A percentile compares a stretch with the other conserved stretches of the same genome.
Conservation (phyloP, 2,329 filamentous ascomycete species). For the Ascochyta viciae-villosae region DNA sequence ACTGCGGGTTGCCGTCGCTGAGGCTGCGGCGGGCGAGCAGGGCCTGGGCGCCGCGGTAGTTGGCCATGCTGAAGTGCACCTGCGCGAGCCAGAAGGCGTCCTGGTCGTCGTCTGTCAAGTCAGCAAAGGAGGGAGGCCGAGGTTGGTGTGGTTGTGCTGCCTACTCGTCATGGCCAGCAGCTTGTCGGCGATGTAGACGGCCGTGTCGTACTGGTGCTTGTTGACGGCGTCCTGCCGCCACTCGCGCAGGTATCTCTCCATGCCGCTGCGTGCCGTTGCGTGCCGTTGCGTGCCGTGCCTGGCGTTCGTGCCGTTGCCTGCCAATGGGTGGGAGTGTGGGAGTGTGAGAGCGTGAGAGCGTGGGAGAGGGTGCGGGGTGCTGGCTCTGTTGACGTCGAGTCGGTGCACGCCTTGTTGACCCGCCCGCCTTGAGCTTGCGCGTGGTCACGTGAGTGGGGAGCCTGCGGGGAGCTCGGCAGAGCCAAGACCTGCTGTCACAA, state of each 20-base stretch:
- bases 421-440: slow-evolving; percentile 13
- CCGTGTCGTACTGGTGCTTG: slow-evolving; percentile 94
- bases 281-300: background rate
- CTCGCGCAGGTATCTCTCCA: slow-evolving; percentile 92
- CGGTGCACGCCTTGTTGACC: slow-evolving; percentile 10
- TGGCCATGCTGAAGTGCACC: slow-evolving; percentile 93
- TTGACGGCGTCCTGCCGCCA: slow-evolving; percentile 96
- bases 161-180: slow-evolving; percentile 89
- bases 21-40: slow-evolving; percentile 87
- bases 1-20: slow-evolving; percentile 80
- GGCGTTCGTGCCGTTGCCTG: no score
- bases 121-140: no score
- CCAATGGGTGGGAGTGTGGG: no score
- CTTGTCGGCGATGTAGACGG: slow-evolving; percentile 97
- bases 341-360: no score
- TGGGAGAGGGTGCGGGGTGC: no score
- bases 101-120: slow-evolving; percentile 76
- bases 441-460: slow-evolving; percentile 23
- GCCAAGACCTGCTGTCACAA: background rate
- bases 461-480: slow-evolving; percentile 24
- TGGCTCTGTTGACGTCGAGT: background rate
- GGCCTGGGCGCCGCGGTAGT: slow-evolving; percentile 89
- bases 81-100: slow-evolving; percentile 99
- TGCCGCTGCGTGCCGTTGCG: slow-evolving; percentile 48
- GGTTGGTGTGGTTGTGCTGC: slow-evolving; percentile 28